Base-by-base conservation (phyloP, 805 yeast genomes). In the Starmera pachycereana region DNA sequence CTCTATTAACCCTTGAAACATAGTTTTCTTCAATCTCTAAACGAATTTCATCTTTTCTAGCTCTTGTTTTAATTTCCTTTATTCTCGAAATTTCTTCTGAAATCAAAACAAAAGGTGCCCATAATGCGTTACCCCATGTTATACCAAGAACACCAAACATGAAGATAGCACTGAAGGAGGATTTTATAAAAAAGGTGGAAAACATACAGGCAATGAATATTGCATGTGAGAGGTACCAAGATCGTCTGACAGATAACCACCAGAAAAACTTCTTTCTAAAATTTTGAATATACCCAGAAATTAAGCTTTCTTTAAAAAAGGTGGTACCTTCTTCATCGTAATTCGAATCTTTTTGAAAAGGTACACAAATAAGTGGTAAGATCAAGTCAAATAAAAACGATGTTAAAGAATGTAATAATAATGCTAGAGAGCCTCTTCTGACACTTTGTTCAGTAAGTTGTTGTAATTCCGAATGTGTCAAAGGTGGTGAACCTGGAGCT, bases 41-140 rank as follows among this genome's bases (percentile, higher is more conserved):
- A 7, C 22, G 25, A n/a, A 30, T 31, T 5, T 8, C 14, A n/a
- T 33, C 31, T 33, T 40, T 33, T 6, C 50, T 54, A n/a, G 50
- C 40, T 6, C 42, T 43, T 0, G 66, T 58, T 42, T 69, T 71
- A 27, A 68, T 61, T 46, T 69, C 74, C 44, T 69, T 72, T 28
- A 74, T 69, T 39, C 77, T 56, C 28, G 76, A 63, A 13, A 73
- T 62, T 44, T 74, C 80, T 48, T 74, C 78, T 29, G 80, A 71
- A 10, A 78, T 74, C 32, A 78, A 50, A 1, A 76, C 76, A 54
- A 76, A 78, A 7, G 84, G 84, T 3, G 78, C 76, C 84, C 84
- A 78, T 13, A 75, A 63, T 0, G 81, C 78, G 43, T 65, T 65
- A 1, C 83, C 82, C 84, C 84, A 78, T 0, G 81, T 70, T 16